phyloP scores from a whole-genome alignment of 345 rosid species.

The Eucalyptus marginata region DNA sequence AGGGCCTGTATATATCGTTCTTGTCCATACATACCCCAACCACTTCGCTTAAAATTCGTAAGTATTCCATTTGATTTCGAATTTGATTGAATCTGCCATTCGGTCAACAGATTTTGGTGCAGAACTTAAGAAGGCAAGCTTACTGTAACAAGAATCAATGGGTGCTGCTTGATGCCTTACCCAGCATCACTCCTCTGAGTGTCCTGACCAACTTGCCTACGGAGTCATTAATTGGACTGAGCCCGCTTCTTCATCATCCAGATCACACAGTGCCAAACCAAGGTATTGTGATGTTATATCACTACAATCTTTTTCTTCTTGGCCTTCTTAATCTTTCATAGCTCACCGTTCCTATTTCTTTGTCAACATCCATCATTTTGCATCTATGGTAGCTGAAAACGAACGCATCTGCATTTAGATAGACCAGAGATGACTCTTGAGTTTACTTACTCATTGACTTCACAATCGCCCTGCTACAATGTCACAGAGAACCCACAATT shows the following conservation, averaged over 20 bases:
- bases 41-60: background rate
- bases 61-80: background rate
- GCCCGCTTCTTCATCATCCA: slow-evolving; percentile 9
- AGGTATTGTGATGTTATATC: slow-evolving; percentile 18
- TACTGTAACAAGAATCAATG: slow-evolving; percentile 13
- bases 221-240: slow-evolving; percentile 2
- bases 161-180: background rate
- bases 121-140: slow-evolving; percentile 38
- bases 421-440: background rate
- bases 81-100: background rate
- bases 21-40: background rate
- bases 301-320: background rate
- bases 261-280: slow-evolving; percentile 13
- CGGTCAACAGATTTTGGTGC: slow-evolving; percentile 15
- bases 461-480: background rate
- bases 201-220: slow-evolving; percentile 11
- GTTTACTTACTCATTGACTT: background rate
- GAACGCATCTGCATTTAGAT: background rate
- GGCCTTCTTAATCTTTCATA: background rate
- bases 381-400: background rate
- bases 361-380: background rate
- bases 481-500: background rate
- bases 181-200: slow-evolving; percentile 9
- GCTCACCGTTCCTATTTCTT: background rate
- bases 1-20: background rate